Conservation (phyloP, 169 alveolate species). For the Plasmodium malariae region DNA sequence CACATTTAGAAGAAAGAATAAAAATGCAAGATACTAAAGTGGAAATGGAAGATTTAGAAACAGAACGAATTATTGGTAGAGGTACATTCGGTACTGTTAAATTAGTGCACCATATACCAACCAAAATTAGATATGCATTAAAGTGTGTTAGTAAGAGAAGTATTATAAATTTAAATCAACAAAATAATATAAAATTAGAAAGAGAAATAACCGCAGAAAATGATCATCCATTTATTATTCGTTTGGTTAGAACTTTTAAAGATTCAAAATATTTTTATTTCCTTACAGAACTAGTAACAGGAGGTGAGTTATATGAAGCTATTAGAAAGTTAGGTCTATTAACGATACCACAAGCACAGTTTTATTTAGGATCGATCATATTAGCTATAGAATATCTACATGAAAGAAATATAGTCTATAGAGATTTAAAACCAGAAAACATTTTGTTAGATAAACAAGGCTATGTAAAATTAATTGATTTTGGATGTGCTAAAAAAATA, state of each 20-base stretch:
- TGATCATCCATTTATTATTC: conserved; percentile 95
- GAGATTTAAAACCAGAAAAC: conserved; percentile 98
- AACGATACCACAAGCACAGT: conserved; percentile 92
- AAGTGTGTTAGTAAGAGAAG: conserved; percentile 91
- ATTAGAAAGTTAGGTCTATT: conserved; percentile 92
- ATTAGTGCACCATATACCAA: conserved; percentile 88
- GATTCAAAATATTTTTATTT: conserved; percentile 92
- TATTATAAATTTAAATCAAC: conserved; percentile 88
- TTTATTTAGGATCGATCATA: conserved; percentile 92
- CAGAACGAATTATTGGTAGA: conserved; percentile 88
- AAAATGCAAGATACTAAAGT: conserved; percentile 92
- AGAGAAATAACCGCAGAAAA: conserved; percentile 94
- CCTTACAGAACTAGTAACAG: conserved; percentile 93
- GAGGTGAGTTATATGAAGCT: conserved; percentile 96
- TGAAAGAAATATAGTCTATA: conserved; percentile 93
- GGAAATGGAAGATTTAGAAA: conserved; percentile 88
- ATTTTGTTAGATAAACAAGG: conserved; percentile 96
- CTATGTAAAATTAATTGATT: conserved; percentile 95
- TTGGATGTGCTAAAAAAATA: conserved; percentile 96
- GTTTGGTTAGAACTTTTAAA: conserved; percentile 93
- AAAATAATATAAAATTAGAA: conserved; percentile 91
- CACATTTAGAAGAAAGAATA: conserved; percentile 92
- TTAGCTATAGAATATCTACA: conserved; percentile 94
- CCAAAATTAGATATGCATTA: conserved; percentile 91
- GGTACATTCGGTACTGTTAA: conserved; percentile 95